Percentiles rank a stretch among this genome's conserved stretches.
Conservation (phyloP, 306 rosid species). For the Quercus glauca region DNA sequence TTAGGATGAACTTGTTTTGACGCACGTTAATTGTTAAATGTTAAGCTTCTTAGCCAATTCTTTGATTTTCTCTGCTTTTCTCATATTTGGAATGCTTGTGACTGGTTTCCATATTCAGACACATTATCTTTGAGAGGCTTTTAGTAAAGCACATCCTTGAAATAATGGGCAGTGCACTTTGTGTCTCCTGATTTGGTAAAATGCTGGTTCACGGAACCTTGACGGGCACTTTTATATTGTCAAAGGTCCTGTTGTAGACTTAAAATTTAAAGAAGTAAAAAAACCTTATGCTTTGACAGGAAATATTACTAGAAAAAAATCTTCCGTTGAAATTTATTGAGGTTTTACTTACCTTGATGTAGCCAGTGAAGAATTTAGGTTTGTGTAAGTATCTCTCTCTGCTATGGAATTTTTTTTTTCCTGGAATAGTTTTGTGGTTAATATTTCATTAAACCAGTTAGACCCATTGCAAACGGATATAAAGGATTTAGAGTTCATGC, state of each 20-base stretch:
- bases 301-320: neutral
- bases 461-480: neutral
- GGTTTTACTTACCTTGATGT: neutral
- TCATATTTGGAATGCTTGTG: neutral
- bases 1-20: constrained; percentile 12
- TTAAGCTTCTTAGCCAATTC: neutral
- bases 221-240: neutral
- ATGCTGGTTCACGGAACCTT: neutral
- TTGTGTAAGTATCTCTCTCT: neutral
- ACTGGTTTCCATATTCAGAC: neutral
- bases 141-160: constrained; percentile 15
- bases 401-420: neutral
- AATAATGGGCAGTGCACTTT: no score
- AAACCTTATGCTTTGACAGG: neutral
- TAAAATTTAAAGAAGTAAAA: neutral
- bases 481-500: neutral
- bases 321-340: neutral
- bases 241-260: neutral
- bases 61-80: neutral
- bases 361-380: neutral
- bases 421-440: neutral
- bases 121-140: constrained; percentile 3
- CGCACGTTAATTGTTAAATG: neutral
- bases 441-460: neutral
- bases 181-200: neutral